Conservation (phyloP, 2,329 filamentous ascomycete genomes). For the Raffaelea ambrosiae region DNA sequence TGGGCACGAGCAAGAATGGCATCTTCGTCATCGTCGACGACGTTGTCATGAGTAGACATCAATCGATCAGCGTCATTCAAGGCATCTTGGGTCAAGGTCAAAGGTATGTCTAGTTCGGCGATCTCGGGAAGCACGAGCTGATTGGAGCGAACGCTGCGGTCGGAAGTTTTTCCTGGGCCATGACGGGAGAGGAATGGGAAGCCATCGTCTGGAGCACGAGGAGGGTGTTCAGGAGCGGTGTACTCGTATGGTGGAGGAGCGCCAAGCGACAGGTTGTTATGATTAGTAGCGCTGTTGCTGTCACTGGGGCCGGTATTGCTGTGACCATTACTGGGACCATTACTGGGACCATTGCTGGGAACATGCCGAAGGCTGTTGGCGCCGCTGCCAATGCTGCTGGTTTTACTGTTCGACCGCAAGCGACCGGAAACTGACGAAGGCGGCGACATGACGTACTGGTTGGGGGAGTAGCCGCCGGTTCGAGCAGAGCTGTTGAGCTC, state of each 20-base stretch:
- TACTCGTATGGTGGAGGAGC: too few species aligned
- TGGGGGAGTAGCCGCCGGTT: constrained; percentile 62
- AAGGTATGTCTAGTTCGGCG: constrained; percentile 44
- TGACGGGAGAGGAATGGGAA: constrained; percentile 35
- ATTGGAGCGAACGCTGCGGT: constrained; percentile 39
- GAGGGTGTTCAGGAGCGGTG: neutral
- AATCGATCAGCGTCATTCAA: constrained; percentile 45
- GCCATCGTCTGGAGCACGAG: constrained; percentile 24
- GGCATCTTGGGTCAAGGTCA: constrained; percentile 39
- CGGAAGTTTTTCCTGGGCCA: constrained; percentile 46
- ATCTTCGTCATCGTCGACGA: constrained; percentile 26
- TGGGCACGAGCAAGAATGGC: constrained; percentile 25
- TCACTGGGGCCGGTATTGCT: constrained; percentile 39
- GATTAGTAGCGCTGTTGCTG: neutral
- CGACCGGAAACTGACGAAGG: constrained; percentile 46
- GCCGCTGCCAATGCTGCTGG: neutral
- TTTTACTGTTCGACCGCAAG: neutral
- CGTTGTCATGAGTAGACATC: constrained; percentile 20
- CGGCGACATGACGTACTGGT: constrained; percentile 59
- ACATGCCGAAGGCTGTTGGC: constrained; percentile 44
- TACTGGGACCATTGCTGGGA: neutral
- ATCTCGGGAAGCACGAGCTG: constrained; percentile 48
- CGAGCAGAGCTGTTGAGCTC: constrained; percentile 60
- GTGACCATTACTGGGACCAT: constrained; percentile 7
- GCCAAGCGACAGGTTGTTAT: neutral